phyloP scores from a whole-genome alignment of 1,284 basidiomycete genomes.

The Porogramme epimiltina region DNA sequence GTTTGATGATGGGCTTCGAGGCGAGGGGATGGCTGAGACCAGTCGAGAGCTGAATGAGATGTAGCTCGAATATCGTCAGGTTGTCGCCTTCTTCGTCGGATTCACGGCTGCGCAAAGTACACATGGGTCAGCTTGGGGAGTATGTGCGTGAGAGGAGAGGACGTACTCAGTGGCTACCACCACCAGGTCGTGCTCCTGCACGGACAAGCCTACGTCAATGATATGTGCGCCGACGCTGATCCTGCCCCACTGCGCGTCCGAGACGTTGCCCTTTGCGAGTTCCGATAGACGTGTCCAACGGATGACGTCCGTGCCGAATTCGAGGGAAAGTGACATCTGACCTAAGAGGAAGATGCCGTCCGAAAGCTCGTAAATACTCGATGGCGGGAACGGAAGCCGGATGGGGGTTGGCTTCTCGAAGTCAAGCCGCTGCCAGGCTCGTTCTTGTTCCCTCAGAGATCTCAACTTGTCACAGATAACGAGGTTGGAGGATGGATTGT shows the following conservation, averaged over 20 bases:
- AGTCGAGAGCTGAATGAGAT: constrained; percentile 43
- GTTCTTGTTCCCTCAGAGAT: constrained; percentile 33
- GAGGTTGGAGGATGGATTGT: constrained; percentile 32
- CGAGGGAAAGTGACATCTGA: constrained; percentile 21
- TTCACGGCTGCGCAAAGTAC: neutral
- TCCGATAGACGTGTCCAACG: constrained; percentile 9
- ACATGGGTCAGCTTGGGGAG: no score
- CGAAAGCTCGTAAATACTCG: constrained; percentile 47
- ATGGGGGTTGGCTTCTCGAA: constrained; percentile 15
- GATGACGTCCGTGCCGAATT: constrained; percentile 13
- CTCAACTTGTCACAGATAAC: constrained; percentile 32
- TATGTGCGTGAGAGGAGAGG: neutral
- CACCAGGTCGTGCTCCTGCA: constrained; percentile 52
- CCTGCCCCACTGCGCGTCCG: constrained; percentile 31
- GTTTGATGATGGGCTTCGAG: constrained; percentile 32
- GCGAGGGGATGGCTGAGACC: constrained; percentile 44
- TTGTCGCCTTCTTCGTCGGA: constrained; percentile 15
- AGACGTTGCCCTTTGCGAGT: neutral
- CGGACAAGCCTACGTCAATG: constrained; percentile 44
- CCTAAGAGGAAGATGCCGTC: constrained; percentile 46
- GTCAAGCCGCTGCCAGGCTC: constrained; percentile 21
- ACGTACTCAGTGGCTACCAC: constrained; percentile 42
- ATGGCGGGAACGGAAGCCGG: constrained; percentile 17
- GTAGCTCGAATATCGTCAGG: constrained; percentile 28
- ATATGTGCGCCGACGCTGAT: constrained; percentile 33